Percentiles rank a stretch among this genome's conserved stretches.
phyloP scores from a whole-genome alignment of 768 basidiomycete species.

The Russula lepida region DNA sequence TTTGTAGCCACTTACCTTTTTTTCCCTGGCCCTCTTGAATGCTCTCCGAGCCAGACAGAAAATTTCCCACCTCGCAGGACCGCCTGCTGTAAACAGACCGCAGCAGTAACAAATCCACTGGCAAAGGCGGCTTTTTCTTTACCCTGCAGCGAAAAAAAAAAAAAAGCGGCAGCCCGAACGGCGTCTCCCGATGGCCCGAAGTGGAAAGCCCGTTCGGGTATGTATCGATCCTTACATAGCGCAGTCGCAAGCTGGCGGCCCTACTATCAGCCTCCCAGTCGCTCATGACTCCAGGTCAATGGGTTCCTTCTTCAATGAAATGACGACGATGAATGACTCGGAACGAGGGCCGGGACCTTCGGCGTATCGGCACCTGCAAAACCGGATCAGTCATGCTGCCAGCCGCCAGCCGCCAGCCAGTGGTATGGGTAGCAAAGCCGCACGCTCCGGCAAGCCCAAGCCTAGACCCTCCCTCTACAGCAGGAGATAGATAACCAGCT shows the following conservation, averaged over 20 bases:
- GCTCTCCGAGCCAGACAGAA: not conserved
- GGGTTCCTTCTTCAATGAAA: not conserved
- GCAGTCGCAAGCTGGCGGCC: not conserved
- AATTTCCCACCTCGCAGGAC: not conserved
- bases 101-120: not conserved
- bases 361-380: not conserved
- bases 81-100: not conserved
- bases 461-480: not conserved
- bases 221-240: not conserved
- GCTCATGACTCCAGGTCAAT: not conserved
- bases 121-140: not conserved
- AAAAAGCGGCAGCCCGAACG: not conserved
- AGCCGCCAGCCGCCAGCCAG: no score
- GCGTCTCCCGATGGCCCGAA: slow-evolving; percentile 7
- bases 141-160: slow-evolving; percentile 7
- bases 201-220: slow-evolving; percentile 9
- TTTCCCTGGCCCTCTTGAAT: not conserved
- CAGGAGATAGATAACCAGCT: no score
- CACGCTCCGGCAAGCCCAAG: not conserved
- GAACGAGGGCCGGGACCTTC: not conserved
- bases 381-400: not conserved
- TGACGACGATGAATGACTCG: not conserved
- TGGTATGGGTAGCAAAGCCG: no score
- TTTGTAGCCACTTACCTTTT: slow-evolving; percentile 7
- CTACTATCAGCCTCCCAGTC: not conserved